Evolutionary conservation across 2,329 filamentous ascomycete species (phyloP).

Genomic region (Pestalotiopsis sp.): DNA sequence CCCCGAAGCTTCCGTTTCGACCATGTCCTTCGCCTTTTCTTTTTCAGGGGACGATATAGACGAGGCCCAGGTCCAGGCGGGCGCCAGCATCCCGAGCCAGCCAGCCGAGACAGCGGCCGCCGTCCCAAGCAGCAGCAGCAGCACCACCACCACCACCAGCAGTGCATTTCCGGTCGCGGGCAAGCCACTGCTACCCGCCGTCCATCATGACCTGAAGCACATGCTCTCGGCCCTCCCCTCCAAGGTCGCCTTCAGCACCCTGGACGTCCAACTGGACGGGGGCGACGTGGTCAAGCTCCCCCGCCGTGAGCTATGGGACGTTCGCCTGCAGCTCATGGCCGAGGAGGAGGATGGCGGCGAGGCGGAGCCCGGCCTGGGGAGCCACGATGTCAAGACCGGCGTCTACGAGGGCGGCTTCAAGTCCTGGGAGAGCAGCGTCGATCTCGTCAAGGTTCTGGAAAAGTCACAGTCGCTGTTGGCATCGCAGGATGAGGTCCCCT

Average conservation of each 20-base stretch:
- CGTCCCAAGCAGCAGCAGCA: conserved; percentile 2
- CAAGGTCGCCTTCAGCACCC: conserved; percentile 70
- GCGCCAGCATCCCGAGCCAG: conserved; percentile 14
- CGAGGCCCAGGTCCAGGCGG: conserved; percentile 38
- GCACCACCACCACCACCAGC: conserved; percentile 17
- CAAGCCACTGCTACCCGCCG: conserved; percentile 60
- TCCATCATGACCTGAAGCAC: conserved; percentile 50
- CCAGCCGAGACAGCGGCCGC: conserved; percentile 23
- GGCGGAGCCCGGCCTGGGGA: conserved; percentile 55
- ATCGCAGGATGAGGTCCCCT: conserved; percentile 37
- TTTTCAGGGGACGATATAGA: conserved; percentile 70
- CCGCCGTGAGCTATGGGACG: conserved; percentile 79
- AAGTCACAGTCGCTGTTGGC: conserved; percentile 39
- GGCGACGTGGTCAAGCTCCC: conserved; percentile 60
- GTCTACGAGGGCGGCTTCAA: conserved; percentile 89
- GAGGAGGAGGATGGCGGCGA: conserved; percentile 56
- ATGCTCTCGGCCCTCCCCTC: conserved; percentile 68
- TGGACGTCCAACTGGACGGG: conserved; percentile 64
- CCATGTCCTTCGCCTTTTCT: conserved; percentile 60
- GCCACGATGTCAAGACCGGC: conserved; percentile 77
- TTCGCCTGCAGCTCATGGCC: conserved; percentile 80
- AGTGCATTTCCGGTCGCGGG: conserved; percentile 65
- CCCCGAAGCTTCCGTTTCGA: not conserved
- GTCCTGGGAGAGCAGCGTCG: conserved; percentile 85
- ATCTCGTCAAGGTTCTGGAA: conserved; percentile 72